Evolutionary conservation across 1,284 basidiomycete species (phyloP), one percentile per base, ranked within the genome.

Genomic region (Ceratorhiza oryzae-sativae): DNA sequence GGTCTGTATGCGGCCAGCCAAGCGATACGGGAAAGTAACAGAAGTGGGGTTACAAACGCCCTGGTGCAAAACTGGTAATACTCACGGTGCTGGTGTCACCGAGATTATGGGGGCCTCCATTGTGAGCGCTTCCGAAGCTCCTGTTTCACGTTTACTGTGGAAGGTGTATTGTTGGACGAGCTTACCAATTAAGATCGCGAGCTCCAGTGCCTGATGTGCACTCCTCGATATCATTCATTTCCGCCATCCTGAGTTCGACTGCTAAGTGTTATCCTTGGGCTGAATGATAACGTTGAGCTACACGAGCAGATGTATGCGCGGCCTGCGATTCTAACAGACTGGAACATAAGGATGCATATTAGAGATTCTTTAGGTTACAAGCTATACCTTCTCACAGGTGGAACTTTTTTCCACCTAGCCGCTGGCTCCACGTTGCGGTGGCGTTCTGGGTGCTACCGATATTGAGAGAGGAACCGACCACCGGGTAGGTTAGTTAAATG

Each of bases 121-220:
- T 36, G 42, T 20, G 39, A 67, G 63, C 34, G 63, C 63, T 67
- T 67, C 63, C 46, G 20, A 42, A 20, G 25, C 63, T 55, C 63
- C 63, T 67, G 63, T 67, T 67, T 67, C 63, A 67, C 32, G 32
- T 27, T 49, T 55, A 30, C 30, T 55, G 53, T 51, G 34, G 63
- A 49, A 58, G 25, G 25, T 32, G 27, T 27, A 48, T 27, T 39
- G 15, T 36, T 39, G 53, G 48, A 67, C 55, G 46, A 36, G 23
- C 63, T 67, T 55, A 67, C 63, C 23, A 25, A 25, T 48, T 23
- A 42, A 34, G 36, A 10, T 20, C n/a, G 12, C 32, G n/a, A 5
- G n/a, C 55, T 36, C 36, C 55, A 58, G 36, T 41, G 23, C 30
- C 55, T 58, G 55, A 58, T 25, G 10, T 8, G 10, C 8, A n/a